phyloP scores from a whole-genome alignment of 495 filamentous ascomycete genomes.

The Poronia punctata region DNA sequence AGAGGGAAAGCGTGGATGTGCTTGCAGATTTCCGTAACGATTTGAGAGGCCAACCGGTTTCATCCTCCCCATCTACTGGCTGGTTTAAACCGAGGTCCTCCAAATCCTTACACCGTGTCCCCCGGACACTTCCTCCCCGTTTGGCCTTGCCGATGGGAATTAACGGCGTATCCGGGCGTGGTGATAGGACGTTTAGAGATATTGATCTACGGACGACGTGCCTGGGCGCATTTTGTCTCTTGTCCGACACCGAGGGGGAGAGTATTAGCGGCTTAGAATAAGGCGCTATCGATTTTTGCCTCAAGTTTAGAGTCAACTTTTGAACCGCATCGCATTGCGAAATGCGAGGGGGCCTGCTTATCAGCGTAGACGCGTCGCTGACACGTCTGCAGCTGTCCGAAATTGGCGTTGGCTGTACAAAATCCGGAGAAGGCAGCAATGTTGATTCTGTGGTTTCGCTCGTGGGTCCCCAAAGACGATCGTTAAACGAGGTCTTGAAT shows the following conservation, averaged over 20 bases:
- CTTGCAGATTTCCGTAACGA: slow-evolving; percentile 19
- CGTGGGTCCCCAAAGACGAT: slow-evolving; percentile 4
- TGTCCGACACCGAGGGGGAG: background rate
- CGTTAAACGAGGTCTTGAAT: slow-evolving; percentile 15
- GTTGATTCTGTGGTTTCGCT: background rate
- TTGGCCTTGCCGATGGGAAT: background rate
- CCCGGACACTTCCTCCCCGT: slow-evolving; percentile 2
- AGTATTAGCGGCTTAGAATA: background rate
- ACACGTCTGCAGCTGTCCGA: background rate
- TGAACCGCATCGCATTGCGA: background rate
- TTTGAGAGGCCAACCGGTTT: background rate
- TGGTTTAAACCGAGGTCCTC: slow-evolving; percentile 11
- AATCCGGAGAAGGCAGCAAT: slow-evolving; percentile 13
- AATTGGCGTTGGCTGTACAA: slow-evolving; percentile 1
- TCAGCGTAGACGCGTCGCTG: background rate
- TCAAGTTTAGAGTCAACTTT: background rate
- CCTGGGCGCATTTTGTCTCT: background rate
- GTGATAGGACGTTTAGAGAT: background rate
- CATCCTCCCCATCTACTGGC: background rate
- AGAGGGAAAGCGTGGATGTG: slow-evolving; percentile 12
- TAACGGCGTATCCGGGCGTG: background rate
- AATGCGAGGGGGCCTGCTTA: background rate
- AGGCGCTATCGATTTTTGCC: background rate
- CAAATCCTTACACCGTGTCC: slow-evolving; percentile 19
- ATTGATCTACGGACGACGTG: slow-evolving; percentile 2